phyloP scores from a whole-genome alignment of 495 filamentous ascomycete genomes.

The Tuber umbilicatum region DNA sequence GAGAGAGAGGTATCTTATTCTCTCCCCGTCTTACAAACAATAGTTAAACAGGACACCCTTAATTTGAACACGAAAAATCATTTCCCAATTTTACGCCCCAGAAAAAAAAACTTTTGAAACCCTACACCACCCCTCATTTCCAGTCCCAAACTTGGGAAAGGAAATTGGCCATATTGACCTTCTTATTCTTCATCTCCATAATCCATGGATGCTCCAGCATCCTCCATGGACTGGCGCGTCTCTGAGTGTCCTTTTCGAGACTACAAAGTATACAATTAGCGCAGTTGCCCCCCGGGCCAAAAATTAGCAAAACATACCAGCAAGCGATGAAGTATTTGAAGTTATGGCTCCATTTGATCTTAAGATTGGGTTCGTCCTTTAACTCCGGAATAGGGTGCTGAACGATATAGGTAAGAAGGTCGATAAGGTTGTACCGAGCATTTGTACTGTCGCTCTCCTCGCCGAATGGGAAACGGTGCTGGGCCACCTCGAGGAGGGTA shows the following conservation, averaged over 20 bases:
- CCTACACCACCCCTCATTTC: slow-evolving; percentile 47
- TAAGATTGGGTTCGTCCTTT: slow-evolving; percentile 78
- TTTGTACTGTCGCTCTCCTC: slow-evolving; percentile 72
- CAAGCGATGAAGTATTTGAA: slow-evolving; percentile 99
- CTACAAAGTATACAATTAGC: slow-evolving; percentile 47
- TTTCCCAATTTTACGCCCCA: slow-evolving; percentile 1
- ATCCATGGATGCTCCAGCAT: slow-evolving; percentile 99
- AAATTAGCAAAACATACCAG: slow-evolving; percentile 63
- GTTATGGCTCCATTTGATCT: slow-evolving; percentile 85
- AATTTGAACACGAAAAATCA: background rate
- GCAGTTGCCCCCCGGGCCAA: background rate
- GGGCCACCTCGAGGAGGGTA: slow-evolving; percentile 91
- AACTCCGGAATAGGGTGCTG: slow-evolving; percentile 90
- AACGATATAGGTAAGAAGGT: slow-evolving; percentile 94
- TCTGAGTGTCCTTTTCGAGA: slow-evolving; percentile 82
- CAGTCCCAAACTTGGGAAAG: slow-evolving; percentile 92
- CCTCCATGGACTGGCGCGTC: slow-evolving; percentile 89
- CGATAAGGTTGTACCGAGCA: slow-evolving; percentile 74
- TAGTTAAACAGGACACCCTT: slow-evolving; percentile 2
- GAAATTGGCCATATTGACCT: slow-evolving; percentile 94
- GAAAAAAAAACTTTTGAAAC: slow-evolving; percentile 5
- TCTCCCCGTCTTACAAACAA: background rate
- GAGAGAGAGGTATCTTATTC: background rate
- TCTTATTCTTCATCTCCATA: slow-evolving; percentile 86
- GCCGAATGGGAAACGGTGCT: slow-evolving; percentile 96